Base-by-base conservation (phyloP, 768 basidiomycete species). In the Russula emetica region DNA sequence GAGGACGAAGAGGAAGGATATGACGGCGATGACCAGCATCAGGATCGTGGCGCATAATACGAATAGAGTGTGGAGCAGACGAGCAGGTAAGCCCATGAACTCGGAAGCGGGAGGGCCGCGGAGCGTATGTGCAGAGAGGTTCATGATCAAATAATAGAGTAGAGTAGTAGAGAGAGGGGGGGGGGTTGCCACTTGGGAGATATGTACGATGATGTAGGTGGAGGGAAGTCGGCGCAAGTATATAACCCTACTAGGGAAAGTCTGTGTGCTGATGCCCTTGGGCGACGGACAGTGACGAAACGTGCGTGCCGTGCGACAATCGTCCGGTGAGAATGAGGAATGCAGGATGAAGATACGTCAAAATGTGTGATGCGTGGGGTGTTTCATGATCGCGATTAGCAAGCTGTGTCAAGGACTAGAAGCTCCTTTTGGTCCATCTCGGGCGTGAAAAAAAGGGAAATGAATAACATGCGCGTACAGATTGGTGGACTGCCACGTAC, bases 391-490 rank as follows among this genome's bases (percentile, higher is more conserved):
- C 64, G 32, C 2, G 54, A n/a, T 24, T 50, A 60, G 47, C 44
- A 65, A 65, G 64, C 64, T 38, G 64, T 65, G 64, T 54, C 30
- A 38, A 52, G 42, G 38, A 26, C 58, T 26, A 42, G 58, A 55
- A 55, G 63, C 63, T 64, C 63, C 63, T 64, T 64, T 64, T 34
- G 47, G 58, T 32, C 10, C n/a, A 42, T 49, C 45, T 60, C 59
- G 58, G 40, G 54, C 59, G 52, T n/a, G 26, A 40, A 49, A 32
- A 58, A 58, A 55, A 10, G 18, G 14, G 38, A 61, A 51, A 65
- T 65, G 59, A 65, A 65, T 49, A 65, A 65, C 64, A 65, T 65
- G 64, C 64, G 59, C 59, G 58, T 64, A 61, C 63, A 56, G 64
- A 61, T 65, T 34, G 55, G 49, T 61, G 59, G 36, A 65, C 64